These are phyloP conservation scores for Yamadazyma taylorii DNA, from an alignment of 1,139 yeast species.

Conservation along the genomic window DNA sequence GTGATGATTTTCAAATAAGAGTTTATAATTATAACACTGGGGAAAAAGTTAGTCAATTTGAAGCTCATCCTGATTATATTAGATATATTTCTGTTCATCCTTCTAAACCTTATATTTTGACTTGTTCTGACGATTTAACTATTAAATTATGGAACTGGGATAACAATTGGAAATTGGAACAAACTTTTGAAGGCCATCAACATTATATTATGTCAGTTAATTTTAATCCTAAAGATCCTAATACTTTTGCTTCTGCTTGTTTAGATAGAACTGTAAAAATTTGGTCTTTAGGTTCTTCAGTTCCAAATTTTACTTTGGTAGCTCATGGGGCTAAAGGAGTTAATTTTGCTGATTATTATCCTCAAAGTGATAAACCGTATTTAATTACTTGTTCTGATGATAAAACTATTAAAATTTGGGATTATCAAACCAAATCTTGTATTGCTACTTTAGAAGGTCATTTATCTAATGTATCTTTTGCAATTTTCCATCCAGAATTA, in stretches of 20 bases:
- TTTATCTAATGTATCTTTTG: conserved; percentile 90
- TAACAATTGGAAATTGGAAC: conserved; percentile 84
- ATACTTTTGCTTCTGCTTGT: conserved; percentile 96
- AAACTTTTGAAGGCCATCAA: conserved; percentile 91
- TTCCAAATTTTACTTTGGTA: conserved; percentile 85
- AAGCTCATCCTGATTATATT: conserved; percentile 97
- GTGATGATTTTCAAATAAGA: conserved; percentile 92
- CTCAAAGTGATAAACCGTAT: conserved; percentile 95
- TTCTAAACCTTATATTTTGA: conserved; percentile 80
- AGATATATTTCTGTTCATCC: conserved; percentile 95
- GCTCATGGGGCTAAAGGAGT: conserved; percentile 95
- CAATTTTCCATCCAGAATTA: conserved; percentile 93
- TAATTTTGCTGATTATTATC: conserved; percentile 94
- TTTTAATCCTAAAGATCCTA: conserved; percentile 96
- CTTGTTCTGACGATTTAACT: conserved; percentile 90
- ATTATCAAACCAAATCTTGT: conserved; percentile 93
- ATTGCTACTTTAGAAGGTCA: conserved; percentile 96
- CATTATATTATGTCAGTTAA: conserved; percentile 94
- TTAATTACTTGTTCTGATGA: conserved; percentile 93
- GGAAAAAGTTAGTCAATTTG: conserved; percentile 90
- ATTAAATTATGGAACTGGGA: conserved; percentile 98
- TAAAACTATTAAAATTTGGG: conserved; percentile 90
- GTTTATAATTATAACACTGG: conserved; percentile 95
- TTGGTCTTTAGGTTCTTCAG: conserved; percentile 91
- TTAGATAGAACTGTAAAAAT: conserved; percentile 94